Percentiles rank a stretch among this genome's conserved stretches.
Evolutionary conservation across 257 asterid species (phyloP).

Genomic region (Solanum chmielewskii): DNA sequence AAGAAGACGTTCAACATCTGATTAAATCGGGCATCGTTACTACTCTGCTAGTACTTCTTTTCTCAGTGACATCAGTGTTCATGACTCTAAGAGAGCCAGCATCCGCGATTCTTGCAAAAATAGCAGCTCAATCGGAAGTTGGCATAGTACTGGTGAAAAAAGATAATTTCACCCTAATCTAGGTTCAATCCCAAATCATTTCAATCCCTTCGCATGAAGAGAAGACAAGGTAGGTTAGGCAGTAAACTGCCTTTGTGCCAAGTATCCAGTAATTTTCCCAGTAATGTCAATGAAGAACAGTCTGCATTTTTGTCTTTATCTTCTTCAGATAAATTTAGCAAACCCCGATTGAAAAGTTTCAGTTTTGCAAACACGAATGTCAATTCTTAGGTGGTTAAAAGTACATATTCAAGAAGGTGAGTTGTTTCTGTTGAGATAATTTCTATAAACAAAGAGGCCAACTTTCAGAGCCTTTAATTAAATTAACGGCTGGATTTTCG

Average conservation of each 20-base stretch:
- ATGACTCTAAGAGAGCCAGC: no score
- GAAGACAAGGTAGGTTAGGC: conserved; percentile 61
- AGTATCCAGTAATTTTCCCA: conserved; percentile 17
- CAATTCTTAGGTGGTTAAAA: neutral
- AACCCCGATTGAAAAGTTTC: neutral
- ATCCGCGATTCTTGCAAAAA: no score
- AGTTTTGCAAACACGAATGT: neutral
- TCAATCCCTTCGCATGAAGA: conserved; percentile 26
- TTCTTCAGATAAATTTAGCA: neutral
- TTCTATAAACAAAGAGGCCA: conserved; percentile 57
- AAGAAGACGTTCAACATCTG: no score
- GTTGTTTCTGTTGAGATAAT: conserved; percentile 63
- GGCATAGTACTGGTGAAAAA: conserved; percentile 1
- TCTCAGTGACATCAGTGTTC: no score
- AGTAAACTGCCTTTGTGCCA: conserved; percentile 26
- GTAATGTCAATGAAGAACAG: conserved; percentile 3
- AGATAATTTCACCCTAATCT: conserved; percentile 1
- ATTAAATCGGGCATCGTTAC: no score
- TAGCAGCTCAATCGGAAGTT: no score
- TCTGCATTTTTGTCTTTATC: neutral
- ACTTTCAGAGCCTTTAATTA: neutral
- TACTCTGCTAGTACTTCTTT: no score
- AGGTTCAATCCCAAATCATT: conserved; percentile 15
- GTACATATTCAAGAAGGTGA: conserved; percentile 5
- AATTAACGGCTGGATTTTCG: no score